phyloP scores from a whole-genome alignment of 805 yeast genomes.

The Kodamaea hsintzibuensis region DNA sequence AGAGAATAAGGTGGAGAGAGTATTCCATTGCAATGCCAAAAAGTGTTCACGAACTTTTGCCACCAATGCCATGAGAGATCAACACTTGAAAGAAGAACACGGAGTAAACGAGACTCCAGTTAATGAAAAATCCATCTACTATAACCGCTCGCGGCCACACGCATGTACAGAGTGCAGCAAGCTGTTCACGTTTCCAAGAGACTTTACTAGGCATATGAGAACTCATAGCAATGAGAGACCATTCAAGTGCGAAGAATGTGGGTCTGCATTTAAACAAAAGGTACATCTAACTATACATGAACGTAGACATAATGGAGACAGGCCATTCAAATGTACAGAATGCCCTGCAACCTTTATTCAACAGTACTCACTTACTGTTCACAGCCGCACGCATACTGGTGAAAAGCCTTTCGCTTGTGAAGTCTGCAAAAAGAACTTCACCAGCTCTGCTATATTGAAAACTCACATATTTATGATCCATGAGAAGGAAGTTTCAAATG shows the following conservation, averaged over 20 bases:
- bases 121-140: constrained; percentile 2
- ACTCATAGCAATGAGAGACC: constrained; percentile 61
- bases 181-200: constrained; percentile 17
- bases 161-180: constrained; percentile 21
- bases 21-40: constrained; percentile 13
- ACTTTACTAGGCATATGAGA: constrained; percentile 53
- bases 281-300: constrained; percentile 2
- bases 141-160: constrained; percentile 21
- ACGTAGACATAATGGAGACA: constrained; percentile 14
- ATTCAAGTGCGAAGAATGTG: constrained; percentile 49
- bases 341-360: constrained; percentile 17
- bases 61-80: constrained; percentile 10
- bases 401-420: constrained; percentile 82
- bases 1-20: constrained; percentile 5
- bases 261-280: constrained; percentile 51
- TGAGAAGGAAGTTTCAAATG: background rate
- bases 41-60: constrained; percentile 18
- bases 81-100: constrained; percentile 8
- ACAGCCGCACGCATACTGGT: constrained; percentile 51
- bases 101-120: background rate
- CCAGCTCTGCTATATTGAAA: constrained; percentile 26
- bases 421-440: constrained; percentile 72
- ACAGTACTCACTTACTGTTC: constrained; percentile 24
- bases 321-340: constrained; percentile 11
- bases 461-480: constrained; percentile 7